phyloP scores from a whole-genome alignment of 78 protist genomes.

The Polysphondylium violaceum region DNA sequence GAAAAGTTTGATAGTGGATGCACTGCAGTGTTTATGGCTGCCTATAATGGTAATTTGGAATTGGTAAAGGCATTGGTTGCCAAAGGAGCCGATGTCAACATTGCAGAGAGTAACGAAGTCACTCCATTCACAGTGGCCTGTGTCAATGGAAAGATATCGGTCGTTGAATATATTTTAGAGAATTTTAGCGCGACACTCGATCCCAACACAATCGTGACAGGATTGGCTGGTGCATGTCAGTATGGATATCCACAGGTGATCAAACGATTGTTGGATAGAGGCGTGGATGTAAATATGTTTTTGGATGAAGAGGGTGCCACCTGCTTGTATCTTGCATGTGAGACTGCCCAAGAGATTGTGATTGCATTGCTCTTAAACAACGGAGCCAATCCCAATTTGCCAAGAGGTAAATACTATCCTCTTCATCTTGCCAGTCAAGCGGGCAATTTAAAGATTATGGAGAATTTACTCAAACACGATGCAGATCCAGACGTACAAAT shows the following conservation, averaged over 20 bases:
- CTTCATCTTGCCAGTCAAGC: constrained; percentile 46
- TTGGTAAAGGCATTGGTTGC: neutral
- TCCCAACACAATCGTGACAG: constrained; percentile 14
- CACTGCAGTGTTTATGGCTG: constrained; percentile 33
- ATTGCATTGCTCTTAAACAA: constrained; percentile 16
- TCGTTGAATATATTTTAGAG: constrained; percentile 5
- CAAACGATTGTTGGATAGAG: constrained; percentile 29
- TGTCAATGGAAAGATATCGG: constrained; percentile 26
- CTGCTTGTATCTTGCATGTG: constrained; percentile 42
- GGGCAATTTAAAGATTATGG: constrained; percentile 16
- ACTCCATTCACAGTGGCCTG: constrained; percentile 63
- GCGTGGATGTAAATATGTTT: constrained; percentile 31
- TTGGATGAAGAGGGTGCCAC: constrained; percentile 68
- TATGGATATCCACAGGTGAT: constrained; percentile 48
- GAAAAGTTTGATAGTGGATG: constrained; percentile 53
- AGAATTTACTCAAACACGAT: neutral
- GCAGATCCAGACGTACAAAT: constrained; percentile 21
- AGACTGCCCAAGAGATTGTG: constrained; percentile 34
- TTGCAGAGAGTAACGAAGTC: constrained; percentile 17
- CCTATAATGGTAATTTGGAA: constrained; percentile 38
- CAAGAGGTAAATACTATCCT: constrained; percentile 10
- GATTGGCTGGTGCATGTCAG: constrained; percentile 45
- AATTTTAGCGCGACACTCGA: neutral
- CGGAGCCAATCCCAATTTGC: constrained; percentile 40
- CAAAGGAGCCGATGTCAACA: neutral